phyloP scores from a whole-genome alignment of 2,329 filamentous ascomycete species.

The Passalora sequoiae region DNA sequence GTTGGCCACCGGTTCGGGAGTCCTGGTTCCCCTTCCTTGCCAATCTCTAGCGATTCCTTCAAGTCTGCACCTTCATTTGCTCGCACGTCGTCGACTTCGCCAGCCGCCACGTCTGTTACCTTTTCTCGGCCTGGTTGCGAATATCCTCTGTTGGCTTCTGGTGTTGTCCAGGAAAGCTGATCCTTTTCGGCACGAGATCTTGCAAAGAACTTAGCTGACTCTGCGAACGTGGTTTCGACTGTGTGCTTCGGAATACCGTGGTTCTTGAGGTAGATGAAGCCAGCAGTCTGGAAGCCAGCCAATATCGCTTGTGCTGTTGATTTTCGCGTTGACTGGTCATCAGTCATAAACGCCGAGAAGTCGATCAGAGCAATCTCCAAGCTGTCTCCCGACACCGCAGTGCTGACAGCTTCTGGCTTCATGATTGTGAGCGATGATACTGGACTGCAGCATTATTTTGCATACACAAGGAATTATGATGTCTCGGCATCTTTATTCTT shows the following conservation, averaged over 20 bases:
- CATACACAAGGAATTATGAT: not conserved
- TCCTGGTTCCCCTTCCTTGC: slow-evolving; percentile 54
- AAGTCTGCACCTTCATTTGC: slow-evolving; percentile 43
- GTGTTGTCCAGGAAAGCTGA: slow-evolving; percentile 57
- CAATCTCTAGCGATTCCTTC: slow-evolving; percentile 59
- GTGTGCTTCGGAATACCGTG: slow-evolving; percentile 56
- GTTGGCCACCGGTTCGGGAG: slow-evolving; percentile 74
- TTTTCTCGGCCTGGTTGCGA: slow-evolving; percentile 59
- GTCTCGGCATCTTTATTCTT: not conserved
- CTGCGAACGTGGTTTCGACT: slow-evolving; percentile 20
- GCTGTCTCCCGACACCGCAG: slow-evolving; percentile 35
- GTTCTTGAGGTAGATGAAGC: slow-evolving; percentile 83
- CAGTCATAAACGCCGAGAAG: slow-evolving; percentile 63
- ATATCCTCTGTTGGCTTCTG: slow-evolving; percentile 46
- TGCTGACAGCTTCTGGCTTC: slow-evolving; percentile 22
- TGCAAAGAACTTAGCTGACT: slow-evolving; percentile 65
- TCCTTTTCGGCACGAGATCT: slow-evolving; percentile 60
- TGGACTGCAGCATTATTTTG: no score
- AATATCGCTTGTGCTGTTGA: slow-evolving; percentile 64
- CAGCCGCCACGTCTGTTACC: slow-evolving; percentile 53
- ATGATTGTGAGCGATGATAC: slow-evolving; percentile 4
- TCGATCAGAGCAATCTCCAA: slow-evolving; percentile 54
- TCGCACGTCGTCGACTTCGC: slow-evolving; percentile 55
- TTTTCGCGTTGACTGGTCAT: slow-evolving; percentile 15
- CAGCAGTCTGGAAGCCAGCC: slow-evolving; percentile 73